Percentiles rank a stretch among this genome's conserved stretches.
These are phyloP conservation scores for Pichia kluyveri DNA, from an alignment of 805 yeast genomes.

Conservation along the genomic window DNA sequence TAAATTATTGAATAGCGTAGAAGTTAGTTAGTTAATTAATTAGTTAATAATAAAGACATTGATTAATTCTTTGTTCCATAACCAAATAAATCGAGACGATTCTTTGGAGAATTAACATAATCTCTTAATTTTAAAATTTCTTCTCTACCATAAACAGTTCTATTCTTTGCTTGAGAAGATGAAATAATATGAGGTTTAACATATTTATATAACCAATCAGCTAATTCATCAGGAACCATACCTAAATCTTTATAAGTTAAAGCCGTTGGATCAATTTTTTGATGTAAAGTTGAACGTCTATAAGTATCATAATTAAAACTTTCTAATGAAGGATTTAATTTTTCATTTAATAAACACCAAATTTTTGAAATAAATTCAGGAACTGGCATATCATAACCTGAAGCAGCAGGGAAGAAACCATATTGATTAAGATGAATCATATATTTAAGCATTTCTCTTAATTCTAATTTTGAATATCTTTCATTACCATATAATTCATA, in stretches of 20 bases:
- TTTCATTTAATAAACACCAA: constrained; percentile 31
- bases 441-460: constrained; percentile 60
- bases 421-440: constrained; percentile 27
- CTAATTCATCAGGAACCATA: constrained; percentile 46
- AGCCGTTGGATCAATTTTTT: constrained; percentile 50
- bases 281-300: constrained; percentile 64
- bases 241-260: constrained; percentile 65
- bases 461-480: constrained; percentile 48
- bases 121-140: constrained; percentile 27
- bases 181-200: constrained; percentile 28
- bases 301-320: constrained; percentile 59
- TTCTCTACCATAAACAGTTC: constrained; percentile 30
- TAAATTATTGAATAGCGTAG: too few species aligned
- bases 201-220: constrained; percentile 39
- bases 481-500: constrained; percentile 73
- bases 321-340: constrained; percentile 32
- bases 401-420: constrained; percentile 29
- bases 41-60: too few species aligned
- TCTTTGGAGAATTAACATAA: constrained; percentile 28
- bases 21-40: too few species aligned
- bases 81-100: constrained; percentile 24
- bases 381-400: constrained; percentile 28
- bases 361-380: constrained; percentile 30
- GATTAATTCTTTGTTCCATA: constrained; percentile 12
- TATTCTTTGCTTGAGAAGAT: constrained; percentile 27